Evolutionary conservation across 129 eudicot species (phyloP).

Genomic region (Deinandra increscens): DNA sequence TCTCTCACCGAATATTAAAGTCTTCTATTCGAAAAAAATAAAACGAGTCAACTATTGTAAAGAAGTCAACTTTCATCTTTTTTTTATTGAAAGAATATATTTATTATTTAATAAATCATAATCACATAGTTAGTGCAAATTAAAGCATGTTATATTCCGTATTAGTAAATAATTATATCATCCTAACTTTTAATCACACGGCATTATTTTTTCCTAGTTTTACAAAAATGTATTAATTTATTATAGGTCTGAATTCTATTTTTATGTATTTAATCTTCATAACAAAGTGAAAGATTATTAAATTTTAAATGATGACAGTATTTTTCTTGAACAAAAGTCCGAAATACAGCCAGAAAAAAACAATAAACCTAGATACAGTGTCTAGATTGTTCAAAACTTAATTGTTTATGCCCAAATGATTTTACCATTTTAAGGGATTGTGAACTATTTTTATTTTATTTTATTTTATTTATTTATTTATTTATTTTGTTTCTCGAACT

Average conservation of each 20-base stretch:
- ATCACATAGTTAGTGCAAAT: background rate
- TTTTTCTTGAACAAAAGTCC: no score
- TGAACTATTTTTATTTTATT: no score
- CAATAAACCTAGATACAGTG: no score
- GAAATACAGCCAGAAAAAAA: no score
- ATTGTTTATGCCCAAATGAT: no score
- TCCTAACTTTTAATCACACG: background rate
- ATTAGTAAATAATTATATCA: background rate
- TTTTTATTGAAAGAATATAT: background rate
- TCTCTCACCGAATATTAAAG: constrained; percentile 31
- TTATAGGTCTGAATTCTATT: background rate
- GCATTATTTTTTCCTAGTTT: background rate
- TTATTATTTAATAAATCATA: background rate
- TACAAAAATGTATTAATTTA: background rate
- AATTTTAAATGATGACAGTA: background rate
- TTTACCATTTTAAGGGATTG: no score
- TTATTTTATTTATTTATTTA: no score
- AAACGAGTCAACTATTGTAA: no score
- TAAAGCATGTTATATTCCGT: constrained; percentile 4
- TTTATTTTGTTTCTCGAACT: no score
- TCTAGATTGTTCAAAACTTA: no score
- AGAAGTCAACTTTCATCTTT: constrained; percentile 17
- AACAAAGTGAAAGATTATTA: background rate
- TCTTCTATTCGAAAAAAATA: constrained; percentile 14
- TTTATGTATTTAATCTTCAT: background rate